Evolutionary conservation across 495 filamentous ascomycete genomes (phyloP).

Genomic region (Aspergillus nidulans): DNA sequence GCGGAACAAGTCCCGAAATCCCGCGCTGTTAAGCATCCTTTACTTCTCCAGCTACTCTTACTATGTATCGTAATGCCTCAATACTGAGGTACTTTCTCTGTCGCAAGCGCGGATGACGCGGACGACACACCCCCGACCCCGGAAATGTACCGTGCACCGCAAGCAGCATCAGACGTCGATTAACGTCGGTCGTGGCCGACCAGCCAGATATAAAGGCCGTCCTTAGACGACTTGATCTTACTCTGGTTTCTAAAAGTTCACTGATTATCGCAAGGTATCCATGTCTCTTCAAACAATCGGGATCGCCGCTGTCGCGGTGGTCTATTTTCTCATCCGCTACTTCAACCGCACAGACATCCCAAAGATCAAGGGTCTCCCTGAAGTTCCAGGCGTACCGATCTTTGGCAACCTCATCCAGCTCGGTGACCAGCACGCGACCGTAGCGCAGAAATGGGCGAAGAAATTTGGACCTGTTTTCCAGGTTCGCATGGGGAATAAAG

Average conservation of each 20-base stretch:
- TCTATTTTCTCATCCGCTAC: conserved; percentile 51
- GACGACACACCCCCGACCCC: not conserved
- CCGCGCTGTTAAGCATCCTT: not conserved
- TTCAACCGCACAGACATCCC: conserved; percentile 55
- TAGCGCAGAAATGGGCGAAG: conserved; percentile 51
- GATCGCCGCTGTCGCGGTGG: conserved; percentile 36
- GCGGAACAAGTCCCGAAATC: not conserved
- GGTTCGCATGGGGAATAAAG: conserved; percentile 60
- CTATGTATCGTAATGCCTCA: not conserved
- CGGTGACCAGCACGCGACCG: conserved; percentile 51
- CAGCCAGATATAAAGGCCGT: not conserved
- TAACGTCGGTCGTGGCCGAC: not conserved
- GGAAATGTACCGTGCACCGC: conserved; percentile 18
- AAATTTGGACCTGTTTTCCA: conserved; percentile 66
- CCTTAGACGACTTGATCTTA: too few relatives aligned
- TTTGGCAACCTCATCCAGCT: conserved; percentile 62
- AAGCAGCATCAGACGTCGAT: not conserved
- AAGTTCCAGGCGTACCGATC: conserved; percentile 58
- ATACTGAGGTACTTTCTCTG: not conserved
- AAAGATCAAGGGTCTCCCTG: conserved; percentile 60
- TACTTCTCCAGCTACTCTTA: not conserved
- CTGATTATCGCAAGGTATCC: not conserved
- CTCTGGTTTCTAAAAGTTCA: not conserved
- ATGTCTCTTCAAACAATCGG: conserved; percentile 45
- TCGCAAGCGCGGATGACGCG: not conserved